Base-by-base conservation (phyloP, 2,329 filamentous ascomycete genomes). In the Aspergillus neoniger region DNA sequence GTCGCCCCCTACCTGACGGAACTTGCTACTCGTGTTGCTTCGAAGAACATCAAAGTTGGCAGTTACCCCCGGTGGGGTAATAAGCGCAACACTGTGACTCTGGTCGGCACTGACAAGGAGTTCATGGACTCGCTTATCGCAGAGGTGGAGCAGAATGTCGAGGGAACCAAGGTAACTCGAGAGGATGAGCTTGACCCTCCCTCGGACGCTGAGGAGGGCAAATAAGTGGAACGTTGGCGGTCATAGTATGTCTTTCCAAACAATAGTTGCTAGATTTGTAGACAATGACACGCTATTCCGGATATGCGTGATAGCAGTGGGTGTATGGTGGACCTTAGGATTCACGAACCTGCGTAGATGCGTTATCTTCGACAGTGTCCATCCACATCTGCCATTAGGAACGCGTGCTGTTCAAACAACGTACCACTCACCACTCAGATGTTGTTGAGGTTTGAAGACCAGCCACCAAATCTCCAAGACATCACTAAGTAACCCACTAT, bases 51-150 rank as follows among this genome's bases (percentile, higher is more conserved):
- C 70, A 98, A 98, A 79, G 92, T 98, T 15, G 95, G 95, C 50
- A 96, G 91, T 76, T 98, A 99, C 77, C 95, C 95, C 38, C 83
- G 92, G 58, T 97, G 93, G 92, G 91, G 90, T 5, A 94, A 91
- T 82, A 86, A 87, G 70, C 83, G 83, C 64, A 98, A 98, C 76
- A 95, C 92, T 0, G 92, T 98, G 51, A 97, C 94, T 10, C 81
- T 99, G 56, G 93, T 97, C 15, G 87, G 83, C 15, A 87, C 86
- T 66, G 90, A 97, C 72, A 81, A 84, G 66, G 88, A 85, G 23
- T 94, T 86, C 68, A 84, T 98, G 72, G 91, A 96, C 74, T 88
- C 86, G 54, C 77, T 97, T 63, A 85, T 96, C 14, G 78, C 83
- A 0, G 92, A 96, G 73, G 91, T 96, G 3, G 86, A 91, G 72